phyloP scores from a whole-genome alignment of 192 early-diverging fungal genomes.

The Coemansia guatemalensis region DNA sequence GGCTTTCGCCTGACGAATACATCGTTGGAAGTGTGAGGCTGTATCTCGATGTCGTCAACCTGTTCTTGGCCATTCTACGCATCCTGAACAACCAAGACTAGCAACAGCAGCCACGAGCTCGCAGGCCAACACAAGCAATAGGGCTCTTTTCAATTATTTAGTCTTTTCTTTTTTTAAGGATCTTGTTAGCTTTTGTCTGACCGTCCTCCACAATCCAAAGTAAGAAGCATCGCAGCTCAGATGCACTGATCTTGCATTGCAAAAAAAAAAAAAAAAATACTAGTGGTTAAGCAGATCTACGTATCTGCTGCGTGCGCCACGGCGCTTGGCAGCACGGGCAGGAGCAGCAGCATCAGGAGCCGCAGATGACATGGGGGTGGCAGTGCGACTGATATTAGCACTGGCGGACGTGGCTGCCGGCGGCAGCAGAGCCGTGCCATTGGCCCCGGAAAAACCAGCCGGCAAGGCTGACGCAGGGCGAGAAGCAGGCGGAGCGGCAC shows the following conservation, averaged over 20 bases:
- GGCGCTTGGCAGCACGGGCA: constrained; percentile 26
- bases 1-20: constrained; percentile 73
- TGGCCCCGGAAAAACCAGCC: background rate
- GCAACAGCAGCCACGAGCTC: too few species aligned
- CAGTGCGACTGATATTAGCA: constrained; percentile 27
- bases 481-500: constrained; percentile 18
- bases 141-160: too few species aligned
- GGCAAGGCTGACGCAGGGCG: background rate
- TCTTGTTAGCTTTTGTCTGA: too few species aligned
- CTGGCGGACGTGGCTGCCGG: constrained; percentile 15
- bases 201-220: too few species aligned
- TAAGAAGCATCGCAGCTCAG: too few species aligned
- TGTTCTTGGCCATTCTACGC: constrained; percentile 71
- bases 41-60: constrained; percentile 77
- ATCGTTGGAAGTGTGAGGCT: constrained; percentile 63
- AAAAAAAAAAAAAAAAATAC: too few species aligned
- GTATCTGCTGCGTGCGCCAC: constrained; percentile 52
- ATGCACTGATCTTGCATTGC: too few species aligned
- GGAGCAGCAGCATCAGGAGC: constrained; percentile 20
- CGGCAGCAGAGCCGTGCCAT: constrained; percentile 1
- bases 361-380: constrained; percentile 23
- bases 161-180: background rate
- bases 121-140: too few species aligned
- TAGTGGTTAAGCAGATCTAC: constrained; percentile 55
- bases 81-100: constrained; percentile 57